Base-by-base conservation (phyloP, 192 early-diverging fungal species). In the Coemansia sp. region DNA sequence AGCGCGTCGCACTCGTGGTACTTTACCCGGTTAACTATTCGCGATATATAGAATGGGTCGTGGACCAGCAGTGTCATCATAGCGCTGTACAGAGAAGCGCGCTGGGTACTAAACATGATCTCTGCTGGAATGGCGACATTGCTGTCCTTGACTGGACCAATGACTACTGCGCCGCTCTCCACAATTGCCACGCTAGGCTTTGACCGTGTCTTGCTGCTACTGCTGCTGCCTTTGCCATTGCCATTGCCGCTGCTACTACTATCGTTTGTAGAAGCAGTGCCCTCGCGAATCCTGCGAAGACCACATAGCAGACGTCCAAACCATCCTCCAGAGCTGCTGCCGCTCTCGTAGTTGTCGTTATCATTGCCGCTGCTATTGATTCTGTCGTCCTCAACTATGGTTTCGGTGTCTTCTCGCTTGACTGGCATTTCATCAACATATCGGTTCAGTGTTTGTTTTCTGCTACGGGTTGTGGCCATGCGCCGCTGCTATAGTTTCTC, bases 1-100 rank as follows among this genome's bases (percentile, higher is more conserved):
- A 79, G 48, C 12, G 60, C 77, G 31, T 79, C 77, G 65, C 77
- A 73, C 52, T 79, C 77, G 50, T 73, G 63, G 60, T 79, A 66
- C 64, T 73, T 79, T n/a, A 79, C 52, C 1, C 52, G 48, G 16
- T 61, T 61, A 11, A 79, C 45, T 4, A 79, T 61, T 18, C 77
- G 68, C 3, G 70, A 69, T 16, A 79, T 31, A 31, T 79, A 79
- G n/a, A 64, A 73, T 56, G 77, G 71, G 56, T 73, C 68, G 49
- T 59, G 67, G 33, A 79, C 61, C 54, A 73, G 52, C 60, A 73
- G 40, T 14, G 64, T 51, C 22, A 68, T 31, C 77, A 79, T 79
- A 10, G 18, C 54, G 61, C 61, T 63, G 32, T 79, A 79, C 56
- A 79, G 36, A 16, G 66, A 32, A 0, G 68, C 68, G 5, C 77